Evolutionary conservation across 208 protist species (phyloP).

Genomic region (Acanthamoeba royreba): DNA sequence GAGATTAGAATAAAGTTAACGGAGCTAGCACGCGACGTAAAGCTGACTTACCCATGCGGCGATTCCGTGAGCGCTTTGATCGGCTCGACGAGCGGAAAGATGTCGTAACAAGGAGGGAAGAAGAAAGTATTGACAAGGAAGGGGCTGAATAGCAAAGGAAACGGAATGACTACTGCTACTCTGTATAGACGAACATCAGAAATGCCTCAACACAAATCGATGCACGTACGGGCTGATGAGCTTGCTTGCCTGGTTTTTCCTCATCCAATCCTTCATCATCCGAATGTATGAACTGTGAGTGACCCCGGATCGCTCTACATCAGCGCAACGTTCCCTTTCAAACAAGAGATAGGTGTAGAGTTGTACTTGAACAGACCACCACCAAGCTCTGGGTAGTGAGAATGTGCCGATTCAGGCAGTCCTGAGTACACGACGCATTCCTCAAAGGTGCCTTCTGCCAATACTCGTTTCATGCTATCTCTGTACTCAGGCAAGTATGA

Average conservation of each 20-base stretch:
- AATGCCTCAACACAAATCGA: neutral
- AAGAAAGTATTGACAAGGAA: neutral
- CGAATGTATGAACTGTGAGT: neutral
- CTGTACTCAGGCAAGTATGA: neutral
- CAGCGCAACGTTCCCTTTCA: neutral
- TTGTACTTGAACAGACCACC: conserved; percentile 21
- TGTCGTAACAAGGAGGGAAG: neutral
- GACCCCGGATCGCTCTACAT: no score
- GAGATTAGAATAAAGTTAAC: neutral
- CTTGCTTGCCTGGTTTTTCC: neutral
- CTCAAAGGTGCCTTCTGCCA: neutral
- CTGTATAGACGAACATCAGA: neutral
- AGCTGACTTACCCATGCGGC: neutral
- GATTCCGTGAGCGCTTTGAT: neutral
- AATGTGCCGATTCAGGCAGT: neutral
- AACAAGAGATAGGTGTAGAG: neutral
- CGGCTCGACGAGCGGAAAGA: neutral
- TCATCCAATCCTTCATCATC: conserved; percentile 38
- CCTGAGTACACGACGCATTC: neutral
- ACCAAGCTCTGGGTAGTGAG: neutral
- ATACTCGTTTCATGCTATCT: neutral
- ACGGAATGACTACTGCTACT: neutral
- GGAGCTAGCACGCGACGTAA: neutral
- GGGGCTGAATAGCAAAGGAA: neutral
- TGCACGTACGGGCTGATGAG: neutral